Base-by-base conservation (phyloP, 2,329 filamentous ascomycete genomes). In the Knufia fluminis region DNA sequence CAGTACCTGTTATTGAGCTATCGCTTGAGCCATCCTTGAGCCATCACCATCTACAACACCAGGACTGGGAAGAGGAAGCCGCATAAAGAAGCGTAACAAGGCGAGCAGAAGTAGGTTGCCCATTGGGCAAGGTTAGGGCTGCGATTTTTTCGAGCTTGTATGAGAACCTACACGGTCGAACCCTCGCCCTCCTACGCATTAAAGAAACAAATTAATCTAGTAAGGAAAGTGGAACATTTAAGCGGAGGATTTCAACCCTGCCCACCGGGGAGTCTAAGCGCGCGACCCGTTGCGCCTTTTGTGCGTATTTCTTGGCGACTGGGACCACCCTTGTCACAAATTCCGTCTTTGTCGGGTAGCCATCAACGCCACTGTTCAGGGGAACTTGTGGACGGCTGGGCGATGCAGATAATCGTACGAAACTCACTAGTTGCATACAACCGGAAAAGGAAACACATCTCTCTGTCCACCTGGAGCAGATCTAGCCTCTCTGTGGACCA, bases 141-240 rank as follows among this genome's bases (percentile, higher is more conserved):
- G n/a, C 35, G 35, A 38, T 38, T 38, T 38, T 38, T 38, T 38
- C 35, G 35, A 38, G n/a, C n/a, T 38, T 38, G 35, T 16, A 38
- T 38, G 35, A 38, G 35, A 38, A 6, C 35, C 28, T 32, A 32
- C 28, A 32, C 28, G 28, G 28, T 32, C 35, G 35, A 38, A 38
- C 14, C 35, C 35, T 38, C 35, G 35, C 35, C n/a, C 35, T 38
- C 35, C 35, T 38, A 38, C 35, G 35, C 35, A 38, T 38, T 38
- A 38, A 16, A 38, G 35, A 38, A 38, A 7, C 7, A 38, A 38
- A 32, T 32, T 38, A 7, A 38, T 16, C 35, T 38, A 38, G 35
- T 38, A 38, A 6, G 35, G 35, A 38, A 38, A 38, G n/a, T 38
- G 35, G 35, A 38, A 16, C n/a, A 38, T 38, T 38, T 38, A 7